Evolutionary conservation across 2,329 filamentous ascomycete species (phyloP), one percentile per base, ranked within the genome.

Genomic region (Thielaviopsis populi): DNA sequence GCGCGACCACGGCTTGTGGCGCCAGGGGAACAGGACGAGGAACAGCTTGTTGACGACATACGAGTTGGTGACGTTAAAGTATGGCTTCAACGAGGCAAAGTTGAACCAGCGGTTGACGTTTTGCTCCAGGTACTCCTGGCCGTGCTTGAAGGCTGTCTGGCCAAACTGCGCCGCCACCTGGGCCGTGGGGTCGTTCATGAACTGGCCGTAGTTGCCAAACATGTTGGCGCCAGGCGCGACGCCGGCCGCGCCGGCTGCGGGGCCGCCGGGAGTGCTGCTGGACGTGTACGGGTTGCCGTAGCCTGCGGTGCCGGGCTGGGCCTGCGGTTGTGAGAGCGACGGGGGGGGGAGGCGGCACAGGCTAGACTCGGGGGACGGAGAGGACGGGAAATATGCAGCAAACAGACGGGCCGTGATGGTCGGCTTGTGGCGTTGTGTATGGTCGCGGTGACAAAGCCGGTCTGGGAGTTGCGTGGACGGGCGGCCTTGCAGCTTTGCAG

Each of bases 41-140:
- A 87, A 84, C 66, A 99, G 81, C 76, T 99, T 99, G 76, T 87
- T 90, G 72, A 95, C 80, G 72, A 99, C 94, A 75, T 99, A 99
- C 66, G 84, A 88, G 79, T 99, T 99, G 69, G 91, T 95, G 68
- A 99, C 94, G 76, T 97, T 96, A 79, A 99, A 99, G 81, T 97
- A 99, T 77, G 96, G 94, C 76, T 99, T 99, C 54, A 99, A 81
- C 19, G 90, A 89, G 15, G 88, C 87, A 69, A 97, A 88, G 71
- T 91, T 96, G 75, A 99, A 86, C 76, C 92, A 96, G 74, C 81
- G 80, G 68, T 81, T 81, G 68, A 82, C 92, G 71, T 96, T 97
- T 73, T 95, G 89, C 76, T 97, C 94, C 74, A 97, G 80, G 70
- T 95, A 95, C 73, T 96, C 89, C 74, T 95, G 90, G 10, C 91